phyloP scores from a whole-genome alignment of 345 rosid species.

The Isatis tinctoria region DNA sequence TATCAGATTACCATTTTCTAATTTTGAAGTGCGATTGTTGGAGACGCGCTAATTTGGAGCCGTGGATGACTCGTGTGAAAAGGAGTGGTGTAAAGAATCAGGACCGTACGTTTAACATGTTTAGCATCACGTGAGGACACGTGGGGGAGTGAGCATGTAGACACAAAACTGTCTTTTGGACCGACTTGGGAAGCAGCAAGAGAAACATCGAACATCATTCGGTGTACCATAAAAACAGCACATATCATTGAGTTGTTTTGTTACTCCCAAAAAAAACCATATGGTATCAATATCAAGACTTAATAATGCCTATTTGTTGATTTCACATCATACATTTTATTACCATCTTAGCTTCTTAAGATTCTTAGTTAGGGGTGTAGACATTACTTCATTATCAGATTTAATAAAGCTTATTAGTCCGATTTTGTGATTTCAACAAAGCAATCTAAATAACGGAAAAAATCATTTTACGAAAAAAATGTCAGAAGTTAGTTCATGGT shows the following conservation, averaged over 20 bases:
- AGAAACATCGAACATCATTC: constrained; percentile 28
- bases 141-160: constrained; percentile 48
- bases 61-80: constrained; percentile 22
- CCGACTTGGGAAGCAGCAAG: constrained; percentile 41
- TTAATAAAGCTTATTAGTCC: background rate
- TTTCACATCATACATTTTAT: background rate
- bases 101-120: constrained; percentile 23
- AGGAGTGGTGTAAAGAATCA: background rate
- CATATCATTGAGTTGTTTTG: constrained; percentile 32
- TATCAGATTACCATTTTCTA: background rate
- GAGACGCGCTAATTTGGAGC: background rate
- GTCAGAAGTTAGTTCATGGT: background rate
- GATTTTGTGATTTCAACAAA: background rate
- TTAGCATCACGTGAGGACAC: constrained; percentile 60
- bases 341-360: background rate
- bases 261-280: constrained; percentile 12
- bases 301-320: background rate
- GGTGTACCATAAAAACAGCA: constrained; percentile 30
- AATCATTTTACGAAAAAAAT: background rate
- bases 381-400: background rate
- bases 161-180: constrained; percentile 56
- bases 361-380: background rate
- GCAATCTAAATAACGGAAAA: background rate
- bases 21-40: background rate
- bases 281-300: constrained; percentile 16